Base-by-base conservation (phyloP, 140 eudicot species). In the Bidens hawaiensis region DNA sequence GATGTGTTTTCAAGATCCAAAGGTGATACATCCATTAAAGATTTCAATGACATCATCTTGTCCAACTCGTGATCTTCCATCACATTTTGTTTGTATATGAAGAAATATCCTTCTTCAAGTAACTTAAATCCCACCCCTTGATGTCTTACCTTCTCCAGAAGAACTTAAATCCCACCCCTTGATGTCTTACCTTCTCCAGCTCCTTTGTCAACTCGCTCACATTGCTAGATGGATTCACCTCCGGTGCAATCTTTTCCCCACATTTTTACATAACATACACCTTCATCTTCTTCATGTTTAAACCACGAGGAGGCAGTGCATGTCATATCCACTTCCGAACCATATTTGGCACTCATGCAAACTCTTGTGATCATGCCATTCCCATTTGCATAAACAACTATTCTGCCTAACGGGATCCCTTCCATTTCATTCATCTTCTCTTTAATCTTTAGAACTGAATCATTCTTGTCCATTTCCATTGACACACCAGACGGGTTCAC, bases 61-160 rank as follows among this genome's bases (percentile, higher is more conserved):
- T 4, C 75, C 65, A 15, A 88, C 88, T 31, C 68, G 12, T 82
- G 68, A 51, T 85, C 96, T 26, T 85, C 96, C 94, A 85, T 79
- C 6, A 88, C 94, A 71, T 67, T 80, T 61, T 88, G 94, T 25
- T 85, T 80, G 28, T 70, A 80, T 14, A 85, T 88, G 64, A 82
- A 88, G 64, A 88, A 88, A 47, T 77, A 88, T 15, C 82, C 94
- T 57, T 88, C 94, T n/a, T 68, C 81, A 5, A 90, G 96, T 50
- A 88, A 79, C 12, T 62, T 50, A 62, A 88, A 75, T 19, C 67
- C 70, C 42, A 46, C n/a, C 45, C 83, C 49, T 56, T 80, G 72
- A 28, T 70, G 67, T 59, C 57, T 62, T 23, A 75, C 41, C 60
- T 63, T 78, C 51, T 78, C 74, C 57, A 88, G 61, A n/a, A n/a